Evolutionary conservation across 1,284 basidiomycete species (phyloP).

Genomic region (Athelia sp.): DNA sequence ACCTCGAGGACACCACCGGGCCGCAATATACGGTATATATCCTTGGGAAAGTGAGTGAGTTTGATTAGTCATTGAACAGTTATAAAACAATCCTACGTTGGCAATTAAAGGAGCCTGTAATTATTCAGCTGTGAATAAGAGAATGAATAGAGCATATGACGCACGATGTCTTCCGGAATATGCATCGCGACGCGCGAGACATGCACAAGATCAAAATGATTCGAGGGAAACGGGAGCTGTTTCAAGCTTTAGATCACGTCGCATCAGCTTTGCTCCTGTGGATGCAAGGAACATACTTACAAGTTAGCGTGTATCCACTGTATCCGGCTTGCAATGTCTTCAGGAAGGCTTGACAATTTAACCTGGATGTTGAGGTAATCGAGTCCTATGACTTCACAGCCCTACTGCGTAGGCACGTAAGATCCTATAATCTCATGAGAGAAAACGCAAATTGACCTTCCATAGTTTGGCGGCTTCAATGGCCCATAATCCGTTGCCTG

Average conservation of each 20-base stretch:
- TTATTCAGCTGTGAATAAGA: background rate
- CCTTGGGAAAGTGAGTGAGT: conserved; percentile 33
- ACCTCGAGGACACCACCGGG: conserved; percentile 64
- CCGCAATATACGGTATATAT: conserved; percentile 58
- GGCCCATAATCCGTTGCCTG: conserved; percentile 75
- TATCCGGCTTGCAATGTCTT: conserved; percentile 42
- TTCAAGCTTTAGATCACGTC: conserved; percentile 45
- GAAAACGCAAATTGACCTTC: conserved; percentile 38
- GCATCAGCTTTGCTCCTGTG: background rate
- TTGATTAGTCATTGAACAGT: too few species aligned
- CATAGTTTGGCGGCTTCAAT: conserved; percentile 62
- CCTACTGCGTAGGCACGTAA: conserved; percentile 27
- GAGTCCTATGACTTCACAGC: conserved; percentile 52
- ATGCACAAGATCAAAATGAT: conserved; percentile 60
- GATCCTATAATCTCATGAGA: too few species aligned
- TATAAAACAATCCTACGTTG: background rate
- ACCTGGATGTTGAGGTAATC: conserved; percentile 56
- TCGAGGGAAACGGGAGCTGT: conserved; percentile 49
- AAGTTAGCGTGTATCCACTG: conserved; percentile 66
- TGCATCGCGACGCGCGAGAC: conserved; percentile 59
- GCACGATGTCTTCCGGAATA: conserved; percentile 67
- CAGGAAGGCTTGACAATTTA: conserved; percentile 33
- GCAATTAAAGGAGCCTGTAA: too few species aligned
- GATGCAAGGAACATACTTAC: conserved; percentile 31
- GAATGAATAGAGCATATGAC: conserved; percentile 10